These are phyloP conservation scores for Hypericum androsaemum DNA, from an alignment of 345 rosid genomes.

Conservation along the genomic window DNA sequence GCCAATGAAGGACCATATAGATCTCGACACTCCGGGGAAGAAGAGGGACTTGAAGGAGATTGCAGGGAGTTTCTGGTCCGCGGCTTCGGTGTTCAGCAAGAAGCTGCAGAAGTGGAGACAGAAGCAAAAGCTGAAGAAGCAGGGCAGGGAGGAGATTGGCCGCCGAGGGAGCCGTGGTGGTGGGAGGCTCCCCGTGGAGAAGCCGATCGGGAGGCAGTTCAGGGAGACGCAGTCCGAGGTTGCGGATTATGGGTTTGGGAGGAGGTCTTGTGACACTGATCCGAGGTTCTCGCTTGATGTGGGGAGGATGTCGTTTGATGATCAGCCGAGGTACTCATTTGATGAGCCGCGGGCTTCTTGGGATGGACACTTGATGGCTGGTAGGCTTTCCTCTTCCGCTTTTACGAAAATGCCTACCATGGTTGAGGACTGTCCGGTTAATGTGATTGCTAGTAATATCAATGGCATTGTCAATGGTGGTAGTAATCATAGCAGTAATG, in stretches of 20 bases:
- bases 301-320: background rate
- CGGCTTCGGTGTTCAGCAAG: background rate
- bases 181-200: slow-evolving; percentile 83
- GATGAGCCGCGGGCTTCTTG: background rate
- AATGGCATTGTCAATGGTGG: too few relatives aligned
- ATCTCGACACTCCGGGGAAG: background rate
- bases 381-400: background rate
- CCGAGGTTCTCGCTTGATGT: background rate
- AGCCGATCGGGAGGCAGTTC: slow-evolving; percentile 83
- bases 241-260: slow-evolving; percentile 58
- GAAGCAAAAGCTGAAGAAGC: slow-evolving; percentile 7
- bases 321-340: slow-evolving; percentile 13
- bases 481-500: too few relatives aligned
- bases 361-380: background rate
- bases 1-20: slow-evolving; percentile 40
- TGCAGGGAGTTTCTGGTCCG: background rate
- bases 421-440: slow-evolving; percentile 44
- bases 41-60: slow-evolving; percentile 14
- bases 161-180: slow-evolving; percentile 36
- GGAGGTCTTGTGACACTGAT: background rate
- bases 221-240: slow-evolving; percentile 96
- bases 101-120: slow-evolving; percentile 2
- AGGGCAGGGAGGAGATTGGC: background rate
- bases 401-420: background rate
- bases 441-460: slow-evolving; percentile 4